phyloP scores from a whole-genome alignment of 805 yeast genomes.

The Starmerella powellii region DNA sequence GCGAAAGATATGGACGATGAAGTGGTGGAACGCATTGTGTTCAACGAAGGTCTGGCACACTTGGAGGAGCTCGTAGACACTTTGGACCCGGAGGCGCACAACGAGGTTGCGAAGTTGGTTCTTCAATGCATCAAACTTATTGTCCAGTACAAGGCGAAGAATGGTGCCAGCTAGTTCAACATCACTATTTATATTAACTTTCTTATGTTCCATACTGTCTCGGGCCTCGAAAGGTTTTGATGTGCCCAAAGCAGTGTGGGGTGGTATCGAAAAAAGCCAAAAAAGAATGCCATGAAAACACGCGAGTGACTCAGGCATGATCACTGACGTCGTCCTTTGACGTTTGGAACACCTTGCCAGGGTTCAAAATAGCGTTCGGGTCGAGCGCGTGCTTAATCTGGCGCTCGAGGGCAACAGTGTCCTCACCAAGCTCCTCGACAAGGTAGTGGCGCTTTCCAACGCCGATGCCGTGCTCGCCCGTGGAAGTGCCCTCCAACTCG shows the following conservation, averaged over 20 bases:
- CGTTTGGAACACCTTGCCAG: slow-evolving; percentile 57
- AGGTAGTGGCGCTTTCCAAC: slow-evolving; percentile 61
- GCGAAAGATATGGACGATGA: slow-evolving; percentile 20
- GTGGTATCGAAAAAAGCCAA: too few relatives aligned
- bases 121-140: slow-evolving; percentile 17
- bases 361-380: slow-evolving; percentile 61
- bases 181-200: too few relatives aligned
- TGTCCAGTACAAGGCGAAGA: slow-evolving; percentile 15
- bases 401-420: slow-evolving; percentile 60
- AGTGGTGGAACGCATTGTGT: slow-evolving; percentile 21
- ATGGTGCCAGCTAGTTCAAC: background rate
- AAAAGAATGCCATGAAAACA: too few relatives aligned
- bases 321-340: slow-evolving; percentile 8
- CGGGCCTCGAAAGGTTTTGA: too few relatives aligned
- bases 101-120: slow-evolving; percentile 11
- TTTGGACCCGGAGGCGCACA: slow-evolving; percentile 13
- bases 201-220: too few relatives aligned
- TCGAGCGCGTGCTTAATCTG: slow-evolving; percentile 60
- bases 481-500: slow-evolving; percentile 68
- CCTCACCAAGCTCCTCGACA: slow-evolving; percentile 52
- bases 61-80: slow-evolving; percentile 19
- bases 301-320: slow-evolving; percentile 1
- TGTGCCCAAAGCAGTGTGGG: too few relatives aligned
- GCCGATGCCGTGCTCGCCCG: slow-evolving; percentile 87
- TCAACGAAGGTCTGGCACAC: slow-evolving; percentile 19